Evolutionary conservation across 805 yeast genomes (phyloP).

Genomic region (Candida chilensis): DNA sequence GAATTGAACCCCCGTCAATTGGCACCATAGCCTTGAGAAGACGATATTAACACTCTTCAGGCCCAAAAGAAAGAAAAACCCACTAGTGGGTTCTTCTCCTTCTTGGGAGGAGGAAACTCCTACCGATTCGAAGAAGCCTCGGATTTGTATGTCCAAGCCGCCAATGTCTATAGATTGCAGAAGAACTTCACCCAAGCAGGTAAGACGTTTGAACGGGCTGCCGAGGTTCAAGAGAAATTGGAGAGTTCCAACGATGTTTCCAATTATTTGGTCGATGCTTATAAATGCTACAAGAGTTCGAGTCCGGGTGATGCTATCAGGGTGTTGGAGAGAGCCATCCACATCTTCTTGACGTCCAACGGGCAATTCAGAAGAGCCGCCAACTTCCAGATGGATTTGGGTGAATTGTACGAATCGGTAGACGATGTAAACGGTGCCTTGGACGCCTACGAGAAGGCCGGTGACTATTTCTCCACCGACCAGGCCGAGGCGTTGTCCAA

Average conservation of each 20-base stretch:
- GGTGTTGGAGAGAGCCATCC: constrained; percentile 68
- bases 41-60: constrained; percentile 15
- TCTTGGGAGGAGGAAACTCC: constrained; percentile 56
- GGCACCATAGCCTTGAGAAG: background rate
- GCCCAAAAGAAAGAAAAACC: constrained; percentile 68
- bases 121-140: constrained; percentile 84
- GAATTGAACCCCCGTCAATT: too few species aligned
- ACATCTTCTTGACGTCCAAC: constrained; percentile 66
- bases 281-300: constrained; percentile 70
- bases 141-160: constrained; percentile 86
- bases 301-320: constrained; percentile 73
- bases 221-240: constrained; percentile 66
- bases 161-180: constrained; percentile 74
- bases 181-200: constrained; percentile 76
- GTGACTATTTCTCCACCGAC: constrained; percentile 92
- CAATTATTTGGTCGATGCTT: constrained; percentile 82
- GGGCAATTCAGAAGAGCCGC: constrained; percentile 98
- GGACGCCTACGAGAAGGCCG: constrained; percentile 80
- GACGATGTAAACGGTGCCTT: constrained; percentile 63
- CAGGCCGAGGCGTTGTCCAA: constrained; percentile 86
- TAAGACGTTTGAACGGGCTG: constrained; percentile 75
- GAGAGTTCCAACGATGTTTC: constrained; percentile 87
- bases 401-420: constrained; percentile 71
- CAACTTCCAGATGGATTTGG: constrained; percentile 85
- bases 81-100: constrained; percentile 59